Percentiles rank a stretch among this genome's conserved stretches.
Evolutionary conservation across 805 yeast species (phyloP).

Genomic region (Scheffersomyces spartinae): DNA sequence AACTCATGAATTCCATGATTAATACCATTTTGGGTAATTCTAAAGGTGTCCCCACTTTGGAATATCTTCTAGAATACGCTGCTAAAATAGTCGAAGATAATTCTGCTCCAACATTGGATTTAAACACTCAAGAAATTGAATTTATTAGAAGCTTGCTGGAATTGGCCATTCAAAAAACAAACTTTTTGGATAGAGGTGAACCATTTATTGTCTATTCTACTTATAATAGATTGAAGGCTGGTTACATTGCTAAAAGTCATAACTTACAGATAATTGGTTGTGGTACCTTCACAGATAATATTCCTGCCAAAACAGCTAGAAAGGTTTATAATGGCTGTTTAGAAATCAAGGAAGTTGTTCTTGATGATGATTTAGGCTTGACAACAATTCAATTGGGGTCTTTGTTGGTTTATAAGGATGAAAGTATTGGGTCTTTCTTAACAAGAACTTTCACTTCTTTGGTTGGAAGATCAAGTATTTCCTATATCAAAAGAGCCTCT

Average conservation of each 20-base stretch:
- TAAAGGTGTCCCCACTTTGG: conserved; percentile 12
- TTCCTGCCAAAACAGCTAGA: conserved; percentile 32
- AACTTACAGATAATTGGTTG: conserved; percentile 53
- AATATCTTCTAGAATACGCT: conserved; percentile 14
- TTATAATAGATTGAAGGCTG: conserved; percentile 33
- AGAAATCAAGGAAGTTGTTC: conserved; percentile 39
- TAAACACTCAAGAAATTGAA: background rate
- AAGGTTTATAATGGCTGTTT: conserved; percentile 40
- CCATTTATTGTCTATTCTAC: conserved; percentile 44
- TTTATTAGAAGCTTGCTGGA: background rate
- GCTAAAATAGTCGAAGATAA: conserved; percentile 13
- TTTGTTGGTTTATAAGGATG: conserved; percentile 34
- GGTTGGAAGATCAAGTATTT: conserved; percentile 43
- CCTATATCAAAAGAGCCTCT: conserved; percentile 41
- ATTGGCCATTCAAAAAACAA: conserved; percentile 27
- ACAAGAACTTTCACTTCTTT: conserved; percentile 38
- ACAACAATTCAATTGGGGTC: conserved; percentile 46
- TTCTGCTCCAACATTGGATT: conserved; percentile 11
- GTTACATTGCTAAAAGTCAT: conserved; percentile 41
- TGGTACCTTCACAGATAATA: conserved; percentile 36
- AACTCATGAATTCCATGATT: conserved; percentile 22
- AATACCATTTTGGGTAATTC: conserved; percentile 16
- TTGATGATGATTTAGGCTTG: conserved; percentile 40
- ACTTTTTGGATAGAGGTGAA: conserved; percentile 44
- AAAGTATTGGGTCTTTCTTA: conserved; percentile 23